Percentiles rank a stretch among this genome's conserved stretches.
phyloP scores from a whole-genome alignment of 177 flowering plant genomes.

The Telopea speciosissima region DNA sequence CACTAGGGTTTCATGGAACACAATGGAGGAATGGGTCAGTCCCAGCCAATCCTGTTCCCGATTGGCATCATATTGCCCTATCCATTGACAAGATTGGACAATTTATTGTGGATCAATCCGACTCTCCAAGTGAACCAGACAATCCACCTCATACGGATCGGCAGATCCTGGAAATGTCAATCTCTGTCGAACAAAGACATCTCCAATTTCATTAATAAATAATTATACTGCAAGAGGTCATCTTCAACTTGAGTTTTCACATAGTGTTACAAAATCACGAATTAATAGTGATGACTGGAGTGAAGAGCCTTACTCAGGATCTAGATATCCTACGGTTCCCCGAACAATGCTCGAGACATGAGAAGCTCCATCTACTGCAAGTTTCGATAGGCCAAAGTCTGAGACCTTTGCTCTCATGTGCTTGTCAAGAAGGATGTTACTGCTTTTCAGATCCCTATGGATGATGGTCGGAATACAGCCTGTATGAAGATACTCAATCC shows the following conservation, averaged over 20 bases:
- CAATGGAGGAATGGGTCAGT: too few relatives aligned
- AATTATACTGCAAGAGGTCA: neutral
- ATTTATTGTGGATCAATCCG: too few relatives aligned
- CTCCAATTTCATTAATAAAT: neutral
- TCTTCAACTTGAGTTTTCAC: neutral
- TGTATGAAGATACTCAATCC: constrained; percentile 96
- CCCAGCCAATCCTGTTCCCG: too few relatives aligned
- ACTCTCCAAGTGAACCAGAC: too few relatives aligned
- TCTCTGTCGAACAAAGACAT: neutral
- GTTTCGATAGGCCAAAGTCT: constrained; percentile 96
- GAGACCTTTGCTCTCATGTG: constrained; percentile 94
- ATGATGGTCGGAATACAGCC: constrained; percentile 91
- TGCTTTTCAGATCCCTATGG: constrained; percentile 89
- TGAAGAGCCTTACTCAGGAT: constrained; percentile 77
- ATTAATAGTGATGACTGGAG: too few relatives aligned
- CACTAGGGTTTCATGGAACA: too few relatives aligned
- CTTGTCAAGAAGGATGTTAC: constrained; percentile 93
- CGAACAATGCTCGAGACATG: constrained; percentile 96
- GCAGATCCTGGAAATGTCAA: too few relatives aligned
- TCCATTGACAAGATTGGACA: too few relatives aligned
- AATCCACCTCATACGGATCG: too few relatives aligned
- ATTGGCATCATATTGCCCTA: too few relatives aligned
- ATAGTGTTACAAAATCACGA: neutral
- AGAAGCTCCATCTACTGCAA: constrained; percentile 77
- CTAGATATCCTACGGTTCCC: constrained; percentile 94